A percentile compares a stretch with the other conserved stretches of the same genome.
Evolutionary conservation across 2,329 filamentous ascomycete genomes (phyloP).

Genomic region (Fusarium paranaense): DNA sequence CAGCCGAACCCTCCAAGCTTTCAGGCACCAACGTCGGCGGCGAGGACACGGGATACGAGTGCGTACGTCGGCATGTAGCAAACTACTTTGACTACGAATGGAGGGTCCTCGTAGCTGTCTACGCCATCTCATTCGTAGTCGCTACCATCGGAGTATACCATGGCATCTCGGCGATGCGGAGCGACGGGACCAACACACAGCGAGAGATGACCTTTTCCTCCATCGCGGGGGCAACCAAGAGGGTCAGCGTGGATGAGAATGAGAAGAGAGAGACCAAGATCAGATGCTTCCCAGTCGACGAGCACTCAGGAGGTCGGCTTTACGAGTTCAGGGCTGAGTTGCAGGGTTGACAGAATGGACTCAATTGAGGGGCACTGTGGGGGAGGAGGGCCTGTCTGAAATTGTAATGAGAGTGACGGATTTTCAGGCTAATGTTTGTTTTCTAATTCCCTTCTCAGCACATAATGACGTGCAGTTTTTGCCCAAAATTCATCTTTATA

Average conservation of each 20-base stretch:
- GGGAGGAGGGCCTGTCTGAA: background rate
- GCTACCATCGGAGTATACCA: conserved; percentile 26
- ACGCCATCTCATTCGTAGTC: conserved; percentile 13
- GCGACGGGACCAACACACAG: conserved; percentile 13
- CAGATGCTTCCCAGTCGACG: conserved; percentile 21
- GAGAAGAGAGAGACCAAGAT: conserved; percentile 24
- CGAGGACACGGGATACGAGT: conserved; percentile 14
- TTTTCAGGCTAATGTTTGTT: background rate
- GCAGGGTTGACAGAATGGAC: conserved; percentile 1
- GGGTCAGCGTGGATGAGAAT: conserved; percentile 19
- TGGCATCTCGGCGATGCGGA: conserved; percentile 27
- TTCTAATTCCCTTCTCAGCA: background rate
- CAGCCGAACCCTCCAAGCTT: conserved; percentile 18
- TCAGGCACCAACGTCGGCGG: conserved; percentile 9
- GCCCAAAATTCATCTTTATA: background rate
- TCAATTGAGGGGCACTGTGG: background rate
- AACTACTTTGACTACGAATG: conserved; percentile 31
- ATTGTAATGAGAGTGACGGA: background rate
- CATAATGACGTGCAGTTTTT: background rate
- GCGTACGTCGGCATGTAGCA: conserved; percentile 16
- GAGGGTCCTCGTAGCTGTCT: conserved; percentile 18
- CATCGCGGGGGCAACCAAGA: conserved; percentile 29
- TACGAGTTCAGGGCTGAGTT: conserved; percentile 34
- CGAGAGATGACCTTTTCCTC: conserved; percentile 35
- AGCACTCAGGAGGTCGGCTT: conserved; percentile 1